Base-by-base conservation (phyloP, 2,329 filamentous ascomycete genomes). In the Fusarium aywerte region DNA sequence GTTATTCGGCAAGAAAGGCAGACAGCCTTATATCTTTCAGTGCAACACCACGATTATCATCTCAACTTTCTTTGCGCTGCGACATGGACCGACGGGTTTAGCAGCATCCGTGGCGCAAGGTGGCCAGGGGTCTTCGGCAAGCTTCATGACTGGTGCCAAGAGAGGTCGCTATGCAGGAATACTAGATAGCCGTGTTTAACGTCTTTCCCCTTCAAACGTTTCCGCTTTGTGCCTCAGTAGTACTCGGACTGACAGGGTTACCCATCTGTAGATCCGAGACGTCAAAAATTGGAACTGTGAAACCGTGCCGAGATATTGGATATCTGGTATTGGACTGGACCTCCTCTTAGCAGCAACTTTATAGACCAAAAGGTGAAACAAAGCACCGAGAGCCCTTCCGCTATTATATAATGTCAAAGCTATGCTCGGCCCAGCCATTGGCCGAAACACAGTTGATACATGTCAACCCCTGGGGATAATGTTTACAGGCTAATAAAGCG, bases 141-240 rank as follows among this genome's bases (percentile, higher is more conserved):
- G 65, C 65, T 33, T 60, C 64, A 50, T 40, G 16, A 65, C 50
- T 62, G 60, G 51, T 38, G 65, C 61, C 60, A 68, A 69, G 61
- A 60, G 45, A 48, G 61, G 42, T 33, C 36, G 42, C 68, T 43
- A 21, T 40, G 27, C 65, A 56, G 65, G 55, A 68, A 68, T 20
- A 20, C 25, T 32, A 49, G 44, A 47, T 35, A 68, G 48, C 65
- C 65, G 65, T 65, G 49, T 62, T 61, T 59, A 59, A 47, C 38
- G 58, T 44, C 29, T 29, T 43, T 43, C 59, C 53, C 58, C 39
- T 48, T 66, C 55, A 59, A 66, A 45, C 43, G 38, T 56, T 50
- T 66, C 58, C 58, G 58, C 58, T 21, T 32, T 33, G 40, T 32
- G 33, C 38, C 35, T 52, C 25, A 58, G 16, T 32, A 31, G 39